Conservation (phyloP, 768 basidiomycete species). For the Exsudoporus frostii region DNA sequence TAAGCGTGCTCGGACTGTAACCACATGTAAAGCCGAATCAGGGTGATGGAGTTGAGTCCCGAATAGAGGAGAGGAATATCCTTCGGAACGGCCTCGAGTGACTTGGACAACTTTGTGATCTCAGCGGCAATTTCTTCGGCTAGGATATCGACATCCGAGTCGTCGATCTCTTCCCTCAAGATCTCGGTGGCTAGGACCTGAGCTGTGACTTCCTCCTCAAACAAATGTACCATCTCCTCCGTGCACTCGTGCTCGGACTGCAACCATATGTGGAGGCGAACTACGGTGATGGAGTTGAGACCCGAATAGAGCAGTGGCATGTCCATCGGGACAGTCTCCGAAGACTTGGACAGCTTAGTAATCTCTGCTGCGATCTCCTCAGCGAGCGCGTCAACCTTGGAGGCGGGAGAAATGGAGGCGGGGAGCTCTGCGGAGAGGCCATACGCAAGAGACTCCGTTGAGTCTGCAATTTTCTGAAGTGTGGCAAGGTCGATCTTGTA, state of each 20-base stretch:
- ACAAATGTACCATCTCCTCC: slow-evolving; percentile 28
- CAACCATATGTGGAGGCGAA: slow-evolving; percentile 33
- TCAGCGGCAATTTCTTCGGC: slow-evolving; percentile 34
- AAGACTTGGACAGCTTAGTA: slow-evolving; percentile 28
- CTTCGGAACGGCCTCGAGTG: slow-evolving; percentile 25
- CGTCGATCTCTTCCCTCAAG: slow-evolving; percentile 13
- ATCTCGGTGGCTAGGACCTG: slow-evolving; percentile 31
- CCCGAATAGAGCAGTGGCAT: slow-evolving; percentile 32
- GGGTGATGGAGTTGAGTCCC: slow-evolving; percentile 31
- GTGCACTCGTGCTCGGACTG: slow-evolving; percentile 32
- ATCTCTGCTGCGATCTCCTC: slow-evolving; percentile 35
- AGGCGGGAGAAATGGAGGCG: not conserved
- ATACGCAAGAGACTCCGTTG: slow-evolving; percentile 10
- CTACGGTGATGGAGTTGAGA: slow-evolving; percentile 31
- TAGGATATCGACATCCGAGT: slow-evolving; percentile 1
- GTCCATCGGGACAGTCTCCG: slow-evolving; percentile 26
- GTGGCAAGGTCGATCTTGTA: slow-evolving; percentile 30
- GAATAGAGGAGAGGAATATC: slow-evolving; percentile 35
- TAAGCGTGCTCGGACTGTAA: slow-evolving; percentile 31
- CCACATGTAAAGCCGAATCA: slow-evolving; percentile 32
- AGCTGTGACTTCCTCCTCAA: slow-evolving; percentile 32
- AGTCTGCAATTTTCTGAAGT: slow-evolving; percentile 27
- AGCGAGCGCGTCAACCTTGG: slow-evolving; percentile 23
- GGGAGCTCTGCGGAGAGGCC: slow-evolving; percentile 16
- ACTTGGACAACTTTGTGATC: slow-evolving; percentile 30